Base-by-base conservation (phyloP, 192 early-diverging fungal genomes). In the Gigaspora rosea region DNA sequence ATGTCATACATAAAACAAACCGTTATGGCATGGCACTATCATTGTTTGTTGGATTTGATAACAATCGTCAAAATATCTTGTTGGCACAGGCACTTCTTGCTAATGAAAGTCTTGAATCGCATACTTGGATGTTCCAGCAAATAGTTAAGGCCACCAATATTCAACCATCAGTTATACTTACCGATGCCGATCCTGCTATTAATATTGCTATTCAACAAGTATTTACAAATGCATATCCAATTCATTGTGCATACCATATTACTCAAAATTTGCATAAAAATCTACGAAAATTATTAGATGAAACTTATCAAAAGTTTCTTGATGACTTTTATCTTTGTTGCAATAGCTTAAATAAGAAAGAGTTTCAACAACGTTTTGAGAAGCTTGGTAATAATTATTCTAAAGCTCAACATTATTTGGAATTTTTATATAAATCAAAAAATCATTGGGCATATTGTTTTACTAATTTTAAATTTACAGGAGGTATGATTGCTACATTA, bases 41-140 rank as follows among this genome's bases (percentile, higher is more conserved):
- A 35, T 65, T 65, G 8, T 35, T 65, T 65, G 41, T 58, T 36
- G 33, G 63, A 65, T 65, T 65, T 65, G 33, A 65, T 65, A 65
- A 65, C 35, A 35, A 65, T 36, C 16, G 16, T 13, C 16, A 35
- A 41, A 65, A 65, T 36, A 35, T 65, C 8, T 36, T 65, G 33
- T 32, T 65, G 5, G 63, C 63, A 15, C 63, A 65, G 35, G 63
- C 4, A 8, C 32, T 65, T 35, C 16, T 65, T 1, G 32, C 33
- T 15, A 15, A 65, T 35, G 33, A 65, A 65, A 65, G 16, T 35
- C 63, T 65, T 65, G 63, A 65, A 35, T 65, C 16, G 8, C 41
- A 65, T 65, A 65, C 35, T 18, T 65, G 41, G 16, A 65, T 65
- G 16, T 65, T 65, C 16, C 7, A 35, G 20, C 4, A 65, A 11